These are phyloP conservation scores for Aphanomyces cochlioides DNA, from an alignment of 352 stramenopile genomes.

Conservation along the genomic window DNA sequence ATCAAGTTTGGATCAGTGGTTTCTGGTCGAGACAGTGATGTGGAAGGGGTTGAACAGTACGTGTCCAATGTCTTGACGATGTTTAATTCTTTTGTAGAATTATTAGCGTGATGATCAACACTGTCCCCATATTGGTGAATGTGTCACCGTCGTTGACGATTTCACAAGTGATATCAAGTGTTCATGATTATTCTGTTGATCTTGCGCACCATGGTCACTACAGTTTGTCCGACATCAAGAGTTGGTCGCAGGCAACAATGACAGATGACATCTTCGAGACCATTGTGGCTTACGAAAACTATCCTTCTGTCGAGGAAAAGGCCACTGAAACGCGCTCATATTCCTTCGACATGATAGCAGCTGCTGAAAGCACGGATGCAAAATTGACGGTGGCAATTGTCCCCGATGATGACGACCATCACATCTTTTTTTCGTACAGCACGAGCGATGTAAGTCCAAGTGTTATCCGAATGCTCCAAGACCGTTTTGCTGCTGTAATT, in stretches of 20 bases:
- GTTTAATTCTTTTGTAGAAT: conserved; percentile 1
- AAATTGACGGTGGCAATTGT: not conserved
- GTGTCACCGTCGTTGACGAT: not conserved
- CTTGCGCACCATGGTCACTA: not conserved
- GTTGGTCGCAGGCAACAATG: not conserved
- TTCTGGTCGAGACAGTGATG: not conserved
- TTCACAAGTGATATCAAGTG: not conserved
- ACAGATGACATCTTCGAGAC: conserved; percentile 8
- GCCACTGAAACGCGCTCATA: not conserved
- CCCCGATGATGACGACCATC: not conserved
- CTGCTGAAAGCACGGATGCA: not conserved
- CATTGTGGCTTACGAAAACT: conserved; percentile 4
- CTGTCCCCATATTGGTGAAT: too few relatives aligned
- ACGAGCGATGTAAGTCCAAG: too few relatives aligned
- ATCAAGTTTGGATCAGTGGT: conserved; percentile 6
- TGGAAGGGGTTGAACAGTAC: conserved; percentile 4
- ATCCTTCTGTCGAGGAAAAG: not conserved
- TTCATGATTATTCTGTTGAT: not conserved
- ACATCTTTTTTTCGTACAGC: not conserved
- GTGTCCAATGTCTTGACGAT: not conserved
- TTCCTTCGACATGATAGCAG: not conserved
- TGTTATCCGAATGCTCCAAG: too few relatives aligned
- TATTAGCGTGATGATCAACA: not conserved
- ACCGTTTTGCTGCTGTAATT: too few relatives aligned
- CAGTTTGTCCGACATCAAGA: conserved; percentile 15